Percentiles rank a stretch among this genome's conserved stretches.
phyloP scores from a whole-genome alignment of 2,329 filamentous ascomycete species.

The Colletotrichum trifolii region DNA sequence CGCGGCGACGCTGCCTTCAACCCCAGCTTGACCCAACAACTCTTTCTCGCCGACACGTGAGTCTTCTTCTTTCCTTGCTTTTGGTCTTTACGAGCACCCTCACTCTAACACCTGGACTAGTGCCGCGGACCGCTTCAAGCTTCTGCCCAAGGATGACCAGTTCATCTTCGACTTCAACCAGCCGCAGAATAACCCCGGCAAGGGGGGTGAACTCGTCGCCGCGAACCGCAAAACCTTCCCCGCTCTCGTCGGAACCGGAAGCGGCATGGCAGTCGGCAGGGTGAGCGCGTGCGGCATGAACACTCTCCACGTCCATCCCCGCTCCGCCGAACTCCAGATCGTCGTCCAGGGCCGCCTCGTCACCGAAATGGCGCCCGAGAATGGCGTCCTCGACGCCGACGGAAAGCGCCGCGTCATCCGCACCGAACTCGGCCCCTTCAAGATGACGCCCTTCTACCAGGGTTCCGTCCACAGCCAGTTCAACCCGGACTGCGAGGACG shows the following conservation, averaged over 20 bases:
- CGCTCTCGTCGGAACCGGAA: constrained; percentile 62
- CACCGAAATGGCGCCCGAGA: constrained; percentile 65
- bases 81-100: not conserved
- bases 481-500: constrained; percentile 64
- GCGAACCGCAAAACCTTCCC: constrained; percentile 69
- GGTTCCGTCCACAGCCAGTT: constrained; percentile 66
- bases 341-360: constrained; percentile 60
- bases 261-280: constrained; percentile 62
- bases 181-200: constrained; percentile 44
- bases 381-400: constrained; percentile 56
- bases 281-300: constrained; percentile 66
- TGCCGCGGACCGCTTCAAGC: constrained; percentile 54
- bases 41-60: constrained; percentile 53
- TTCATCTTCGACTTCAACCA: constrained; percentile 63
- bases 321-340: constrained; percentile 64
- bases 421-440: constrained; percentile 52
- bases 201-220: constrained; percentile 60
- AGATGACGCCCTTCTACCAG: constrained; percentile 66
- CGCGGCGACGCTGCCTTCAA: constrained; percentile 29
- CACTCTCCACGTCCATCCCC: constrained; percentile 66
- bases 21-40: constrained; percentile 47
- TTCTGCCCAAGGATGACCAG: constrained; percentile 55
- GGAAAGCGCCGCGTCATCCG: constrained; percentile 45
- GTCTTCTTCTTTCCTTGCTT: constrained; percentile 23
- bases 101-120: constrained; percentile 42